Percentiles rank a stretch among this genome's conserved stretches.
phyloP scores from a whole-genome alignment of 2,329 filamentous ascomycete species.

The Colletotrichum cordylinicola region DNA sequence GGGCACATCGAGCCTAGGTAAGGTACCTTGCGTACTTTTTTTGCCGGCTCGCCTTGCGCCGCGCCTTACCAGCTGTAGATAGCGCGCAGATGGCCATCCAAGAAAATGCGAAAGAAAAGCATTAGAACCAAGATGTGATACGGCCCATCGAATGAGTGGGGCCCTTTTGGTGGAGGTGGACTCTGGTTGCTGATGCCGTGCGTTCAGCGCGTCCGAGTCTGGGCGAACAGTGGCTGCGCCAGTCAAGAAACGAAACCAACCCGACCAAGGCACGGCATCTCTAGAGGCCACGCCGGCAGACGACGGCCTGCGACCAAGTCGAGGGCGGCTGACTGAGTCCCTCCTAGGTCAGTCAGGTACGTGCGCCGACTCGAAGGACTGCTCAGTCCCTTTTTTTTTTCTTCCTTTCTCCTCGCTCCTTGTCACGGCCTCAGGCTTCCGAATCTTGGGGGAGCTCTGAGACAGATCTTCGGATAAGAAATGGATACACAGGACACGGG shows the following conservation, averaged over 20 bases:
- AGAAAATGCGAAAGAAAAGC: slow-evolving; percentile 35
- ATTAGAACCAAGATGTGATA: slow-evolving; percentile 14
- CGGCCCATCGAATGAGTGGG: background rate
- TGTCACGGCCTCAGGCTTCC: background rate
- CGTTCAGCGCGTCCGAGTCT: background rate
- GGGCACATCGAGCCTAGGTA: background rate
- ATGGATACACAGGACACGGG: background rate
- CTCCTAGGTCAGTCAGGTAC: background rate
- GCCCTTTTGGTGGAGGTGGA: background rate
- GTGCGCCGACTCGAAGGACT: background rate
- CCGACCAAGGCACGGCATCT: background rate
- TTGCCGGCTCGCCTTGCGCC: background rate
- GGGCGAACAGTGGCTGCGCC: slow-evolving; percentile 4
- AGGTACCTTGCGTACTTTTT: background rate
- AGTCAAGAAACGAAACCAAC: slow-evolving; percentile 8
- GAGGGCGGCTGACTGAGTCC: background rate
- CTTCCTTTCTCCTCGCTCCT: too few relatives aligned
- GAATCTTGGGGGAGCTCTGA: background rate
- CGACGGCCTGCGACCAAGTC: background rate
- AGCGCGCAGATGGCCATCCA: background rate
- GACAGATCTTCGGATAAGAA: background rate
- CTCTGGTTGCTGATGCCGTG: background rate
- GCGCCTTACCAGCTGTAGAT: background rate
- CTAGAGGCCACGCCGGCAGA: background rate
- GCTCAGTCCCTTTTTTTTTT: background rate